phyloP scores from a whole-genome alignment of 2,329 filamentous ascomycete genomes.

The Aureobasidium zeae region DNA sequence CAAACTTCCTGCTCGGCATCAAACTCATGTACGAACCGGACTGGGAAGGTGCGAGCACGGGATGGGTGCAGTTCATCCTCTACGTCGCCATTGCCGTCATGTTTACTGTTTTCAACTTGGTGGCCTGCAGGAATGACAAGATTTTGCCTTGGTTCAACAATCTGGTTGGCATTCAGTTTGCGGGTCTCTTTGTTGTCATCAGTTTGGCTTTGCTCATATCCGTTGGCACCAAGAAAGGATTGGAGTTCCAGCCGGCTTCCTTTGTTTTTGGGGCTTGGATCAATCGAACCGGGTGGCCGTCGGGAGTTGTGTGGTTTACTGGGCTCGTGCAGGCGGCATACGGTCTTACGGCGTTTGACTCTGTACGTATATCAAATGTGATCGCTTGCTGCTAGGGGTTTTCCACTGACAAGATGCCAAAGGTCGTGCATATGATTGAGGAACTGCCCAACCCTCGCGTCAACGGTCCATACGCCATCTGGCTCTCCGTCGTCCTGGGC shows the following conservation, averaged over 20 bases:
- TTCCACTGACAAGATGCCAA: neutral
- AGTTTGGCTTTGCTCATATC: constrained; percentile 44
- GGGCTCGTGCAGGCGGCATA: constrained; percentile 50
- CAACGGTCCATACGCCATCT: constrained; percentile 45
- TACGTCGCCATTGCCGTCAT: constrained; percentile 43
- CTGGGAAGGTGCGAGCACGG: constrained; percentile 37
- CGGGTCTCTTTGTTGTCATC: constrained; percentile 44
- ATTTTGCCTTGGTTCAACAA: constrained; percentile 47
- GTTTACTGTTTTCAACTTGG: constrained; percentile 44
- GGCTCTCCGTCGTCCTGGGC: constrained; percentile 40
- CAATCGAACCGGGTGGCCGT: constrained; percentile 44
- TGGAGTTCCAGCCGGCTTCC: constrained; percentile 40
- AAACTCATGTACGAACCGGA: constrained; percentile 44
- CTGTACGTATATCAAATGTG: constrained; percentile 19
- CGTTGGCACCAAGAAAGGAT: constrained; percentile 38
- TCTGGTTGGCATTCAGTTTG: constrained; percentile 47
- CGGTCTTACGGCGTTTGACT: constrained; percentile 49
- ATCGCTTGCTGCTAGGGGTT: neutral
- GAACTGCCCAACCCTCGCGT: constrained; percentile 45
- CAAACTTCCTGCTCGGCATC: constrained; percentile 49
- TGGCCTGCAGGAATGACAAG: constrained; percentile 43
- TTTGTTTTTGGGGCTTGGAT: constrained; percentile 48
- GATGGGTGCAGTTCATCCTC: constrained; percentile 48
- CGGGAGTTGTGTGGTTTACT: constrained; percentile 50
- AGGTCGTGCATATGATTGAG: constrained; percentile 49